Percentiles rank a stretch among this genome's conserved stretches.
Evolutionary conservation across 345 rosid species (phyloP).

Genomic region (Brassica cretica): DNA sequence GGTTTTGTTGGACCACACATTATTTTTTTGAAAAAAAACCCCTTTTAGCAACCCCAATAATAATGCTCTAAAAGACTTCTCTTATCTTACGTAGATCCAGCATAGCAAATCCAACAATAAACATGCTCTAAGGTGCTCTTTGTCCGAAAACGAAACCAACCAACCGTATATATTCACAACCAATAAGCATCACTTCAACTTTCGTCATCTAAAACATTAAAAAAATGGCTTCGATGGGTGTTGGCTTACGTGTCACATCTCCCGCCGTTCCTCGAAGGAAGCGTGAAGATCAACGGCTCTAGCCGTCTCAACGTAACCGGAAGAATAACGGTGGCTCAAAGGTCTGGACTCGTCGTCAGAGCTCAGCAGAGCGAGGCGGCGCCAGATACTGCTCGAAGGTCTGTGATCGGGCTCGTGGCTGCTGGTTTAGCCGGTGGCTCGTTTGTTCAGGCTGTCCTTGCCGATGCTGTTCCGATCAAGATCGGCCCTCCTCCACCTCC

Average conservation of each 20-base stretch:
- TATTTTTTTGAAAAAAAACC: no score
- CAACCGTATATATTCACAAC: slow-evolving; percentile 46
- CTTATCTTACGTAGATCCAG: no score
- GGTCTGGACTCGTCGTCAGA: slow-evolving; percentile 52
- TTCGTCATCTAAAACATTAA: not conserved
- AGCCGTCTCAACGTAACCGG: slow-evolving; percentile 40
- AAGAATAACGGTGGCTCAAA: slow-evolving; percentile 34
- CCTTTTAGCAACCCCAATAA: no score
- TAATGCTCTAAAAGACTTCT: no score
- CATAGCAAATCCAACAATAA: no score
- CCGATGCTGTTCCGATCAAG: slow-evolving; percentile 69
- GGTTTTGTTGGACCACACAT: no score
- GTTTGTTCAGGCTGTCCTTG: slow-evolving; percentile 72
- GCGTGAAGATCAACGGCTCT: slow-evolving; percentile 59
- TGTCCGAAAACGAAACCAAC: slow-evolving; percentile 15
- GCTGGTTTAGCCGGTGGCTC: slow-evolving; percentile 70
- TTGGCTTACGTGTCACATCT: slow-evolving; percentile 64
- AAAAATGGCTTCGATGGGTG: slow-evolving; percentile 68
- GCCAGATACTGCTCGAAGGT: slow-evolving; percentile 72
- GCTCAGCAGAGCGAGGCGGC: slow-evolving; percentile 55
- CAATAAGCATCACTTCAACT: slow-evolving; percentile 41
- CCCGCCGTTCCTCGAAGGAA: slow-evolving; percentile 68
- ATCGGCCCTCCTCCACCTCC: slow-evolving; percentile 90
- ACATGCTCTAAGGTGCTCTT: slow-evolving; percentile 37
- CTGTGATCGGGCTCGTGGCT: slow-evolving; percentile 70